Percentiles rank a stretch among this genome's conserved stretches.
phyloP scores from a whole-genome alignment of 2,329 filamentous ascomycete species.

The Magnaporthiopsis incrustans region DNA sequence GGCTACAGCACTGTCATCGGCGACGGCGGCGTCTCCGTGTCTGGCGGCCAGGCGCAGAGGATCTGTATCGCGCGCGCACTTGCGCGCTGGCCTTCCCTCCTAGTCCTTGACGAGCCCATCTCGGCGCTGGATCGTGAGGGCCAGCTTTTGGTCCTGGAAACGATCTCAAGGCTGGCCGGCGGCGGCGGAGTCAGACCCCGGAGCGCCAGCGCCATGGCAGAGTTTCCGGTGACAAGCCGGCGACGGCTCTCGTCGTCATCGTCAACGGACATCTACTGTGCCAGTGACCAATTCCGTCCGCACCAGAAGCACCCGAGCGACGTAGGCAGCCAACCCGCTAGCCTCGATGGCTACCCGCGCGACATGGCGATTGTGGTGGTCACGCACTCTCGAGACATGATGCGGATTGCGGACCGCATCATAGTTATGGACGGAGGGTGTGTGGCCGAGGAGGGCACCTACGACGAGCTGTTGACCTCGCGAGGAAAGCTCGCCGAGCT shows the following conservation, averaged over 20 bases:
- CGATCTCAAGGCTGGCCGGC: not conserved
- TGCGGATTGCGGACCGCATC: slow-evolving; percentile 67
- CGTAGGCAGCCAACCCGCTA: not conserved
- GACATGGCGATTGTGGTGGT: slow-evolving; percentile 67
- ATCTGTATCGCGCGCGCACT: slow-evolving; percentile 76
- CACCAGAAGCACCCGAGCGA: not conserved
- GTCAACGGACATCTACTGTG: not conserved
- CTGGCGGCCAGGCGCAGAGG: slow-evolving; percentile 76
- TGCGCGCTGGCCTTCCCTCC: slow-evolving; percentile 58
- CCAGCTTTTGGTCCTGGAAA: not conserved
- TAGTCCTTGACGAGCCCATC: slow-evolving; percentile 84
- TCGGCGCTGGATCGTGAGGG: slow-evolving; percentile 63
- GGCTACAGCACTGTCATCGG: slow-evolving; percentile 70
- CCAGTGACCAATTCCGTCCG: not conserved
- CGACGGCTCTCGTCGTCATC: not conserved
- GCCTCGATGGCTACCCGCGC: not conserved
- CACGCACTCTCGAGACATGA: slow-evolving; percentile 80
- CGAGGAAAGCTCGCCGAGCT: not conserved
- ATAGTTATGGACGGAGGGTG: slow-evolving; percentile 62
- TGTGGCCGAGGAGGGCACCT: slow-evolving; percentile 61
- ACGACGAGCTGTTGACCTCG: slow-evolving; percentile 45
- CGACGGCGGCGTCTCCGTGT: slow-evolving; percentile 64
- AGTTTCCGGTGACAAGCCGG: not conserved
- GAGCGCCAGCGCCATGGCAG: not conserved
- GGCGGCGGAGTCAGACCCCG: not conserved